Percentiles rank a stretch among this genome's conserved stretches.
These are phyloP conservation scores for Peronospora farinosa DNA, from an alignment of 352 stramenopile genomes.

Conservation along the genomic window DNA sequence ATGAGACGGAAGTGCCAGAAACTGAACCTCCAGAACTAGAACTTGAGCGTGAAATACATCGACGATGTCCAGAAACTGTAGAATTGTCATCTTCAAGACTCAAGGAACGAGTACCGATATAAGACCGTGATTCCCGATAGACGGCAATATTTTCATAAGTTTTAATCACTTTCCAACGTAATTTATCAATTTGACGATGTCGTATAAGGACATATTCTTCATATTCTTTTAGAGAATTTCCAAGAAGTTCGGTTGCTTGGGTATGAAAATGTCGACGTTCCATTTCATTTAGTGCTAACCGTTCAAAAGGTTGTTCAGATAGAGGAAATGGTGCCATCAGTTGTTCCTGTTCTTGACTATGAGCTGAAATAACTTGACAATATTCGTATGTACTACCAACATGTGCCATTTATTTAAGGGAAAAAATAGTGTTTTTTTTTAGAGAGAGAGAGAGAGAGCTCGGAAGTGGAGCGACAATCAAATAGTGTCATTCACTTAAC, in stretches of 20 bases:
- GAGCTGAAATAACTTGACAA: constrained; percentile 13
- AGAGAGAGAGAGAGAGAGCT: no score
- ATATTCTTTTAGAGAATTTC: constrained; percentile 25
- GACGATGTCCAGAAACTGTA: constrained; percentile 1
- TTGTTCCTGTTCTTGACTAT: constrained; percentile 7
- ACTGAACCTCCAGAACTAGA: constrained; percentile 17
- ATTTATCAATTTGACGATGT: constrained; percentile 30
- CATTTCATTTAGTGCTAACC: constrained; percentile 24
- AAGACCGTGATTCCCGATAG: constrained; percentile 30
- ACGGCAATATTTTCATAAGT: constrained; percentile 27
- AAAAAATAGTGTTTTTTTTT: background rate
- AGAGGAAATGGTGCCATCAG: constrained; percentile 28
- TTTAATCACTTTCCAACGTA: constrained; percentile 34
- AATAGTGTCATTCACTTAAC: constrained; percentile 16
- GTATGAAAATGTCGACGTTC: constrained; percentile 28
- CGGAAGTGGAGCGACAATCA: constrained; percentile 23
- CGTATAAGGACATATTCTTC: constrained; percentile 31
- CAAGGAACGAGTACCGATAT: constrained; percentile 12
- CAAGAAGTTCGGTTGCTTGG: constrained; percentile 30
- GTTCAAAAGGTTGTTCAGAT: constrained; percentile 23
- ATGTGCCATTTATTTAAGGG: constrained; percentile 23
- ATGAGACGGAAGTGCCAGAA: constrained; percentile 8
- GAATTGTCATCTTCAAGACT: constrained; percentile 27
- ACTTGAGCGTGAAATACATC: constrained; percentile 16
- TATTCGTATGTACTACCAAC: constrained; percentile 17